phyloP scores from a whole-genome alignment of 2,329 filamentous ascomycete genomes.

The Penicillium sp. region DNA sequence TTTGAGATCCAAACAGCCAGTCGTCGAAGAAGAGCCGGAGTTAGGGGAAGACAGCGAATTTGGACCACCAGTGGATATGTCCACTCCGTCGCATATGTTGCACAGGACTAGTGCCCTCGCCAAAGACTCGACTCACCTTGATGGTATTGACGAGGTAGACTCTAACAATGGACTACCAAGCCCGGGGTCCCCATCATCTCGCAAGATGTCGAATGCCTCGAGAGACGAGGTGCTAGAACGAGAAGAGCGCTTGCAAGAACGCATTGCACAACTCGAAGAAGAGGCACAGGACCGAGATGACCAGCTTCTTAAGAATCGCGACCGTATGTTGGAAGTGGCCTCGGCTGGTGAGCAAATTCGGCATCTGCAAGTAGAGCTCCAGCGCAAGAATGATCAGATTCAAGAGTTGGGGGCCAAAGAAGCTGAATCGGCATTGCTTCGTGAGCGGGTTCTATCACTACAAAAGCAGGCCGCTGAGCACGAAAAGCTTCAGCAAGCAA shows the following conservation, averaged over 20 bases:
- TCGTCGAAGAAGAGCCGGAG: slow-evolving; percentile 32
- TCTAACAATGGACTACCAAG: slow-evolving; percentile 25
- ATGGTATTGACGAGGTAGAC: slow-evolving; percentile 37
- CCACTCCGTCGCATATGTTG: slow-evolving; percentile 44
- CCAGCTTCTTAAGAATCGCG: slow-evolving; percentile 33
- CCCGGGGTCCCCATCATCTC: slow-evolving; percentile 29
- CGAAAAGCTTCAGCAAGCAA: slow-evolving; percentile 25
- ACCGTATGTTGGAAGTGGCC: slow-evolving; percentile 34
- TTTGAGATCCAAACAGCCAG: slow-evolving; percentile 25
- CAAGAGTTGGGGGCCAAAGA: slow-evolving; percentile 27
- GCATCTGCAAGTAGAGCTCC: slow-evolving; percentile 40
- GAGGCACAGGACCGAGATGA: slow-evolving; percentile 36
- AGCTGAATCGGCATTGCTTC: slow-evolving; percentile 26
- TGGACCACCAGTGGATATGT: slow-evolving; percentile 45
- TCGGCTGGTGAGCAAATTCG: slow-evolving; percentile 41
- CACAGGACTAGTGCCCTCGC: slow-evolving; percentile 27
- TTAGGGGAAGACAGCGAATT: slow-evolving; percentile 44
- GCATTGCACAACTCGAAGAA: slow-evolving; percentile 34
- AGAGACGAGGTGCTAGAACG: slow-evolving; percentile 17
- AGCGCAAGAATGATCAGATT: slow-evolving; percentile 31
- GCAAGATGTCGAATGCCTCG: slow-evolving; percentile 21
- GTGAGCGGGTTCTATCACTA: slow-evolving; percentile 31
- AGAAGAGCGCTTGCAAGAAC: slow-evolving; percentile 29
- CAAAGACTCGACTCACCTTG: slow-evolving; percentile 36
- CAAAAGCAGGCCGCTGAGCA: slow-evolving; percentile 30